These are phyloP conservation scores for Hymenoscyphus fructigenus DNA, from an alignment of 2,329 filamentous ascomycete genomes.

Conservation along the genomic window DNA sequence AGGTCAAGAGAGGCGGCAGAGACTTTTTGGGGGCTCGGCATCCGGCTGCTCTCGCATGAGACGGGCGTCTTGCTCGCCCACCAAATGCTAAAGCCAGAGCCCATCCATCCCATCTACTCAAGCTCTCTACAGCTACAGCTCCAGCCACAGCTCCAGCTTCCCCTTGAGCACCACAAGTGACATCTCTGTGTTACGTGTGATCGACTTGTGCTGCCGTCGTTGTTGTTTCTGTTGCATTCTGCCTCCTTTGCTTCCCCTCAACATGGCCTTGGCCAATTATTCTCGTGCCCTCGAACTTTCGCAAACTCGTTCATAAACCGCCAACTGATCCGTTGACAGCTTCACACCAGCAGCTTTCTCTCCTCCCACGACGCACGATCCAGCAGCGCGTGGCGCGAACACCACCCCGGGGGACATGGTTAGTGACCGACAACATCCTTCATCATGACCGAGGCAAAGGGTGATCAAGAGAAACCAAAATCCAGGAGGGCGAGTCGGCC, in stretches of 20 bases:
- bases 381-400: not conserved
- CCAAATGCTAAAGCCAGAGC: not conserved
- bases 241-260: not conserved
- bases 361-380: not conserved
- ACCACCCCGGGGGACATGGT: not conserved
- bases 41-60: not conserved
- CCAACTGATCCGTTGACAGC: not conserved
- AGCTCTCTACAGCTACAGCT: not conserved
- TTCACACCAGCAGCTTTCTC: not conserved
- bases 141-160: not conserved
- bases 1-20: not conserved
- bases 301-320: not conserved
- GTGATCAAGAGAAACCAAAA: constrained; percentile 13
- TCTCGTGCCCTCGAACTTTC: not conserved
- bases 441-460: constrained; percentile 10
- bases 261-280: not conserved
- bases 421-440: not conserved
- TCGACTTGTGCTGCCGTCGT: not conserved
- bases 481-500: constrained; percentile 33
- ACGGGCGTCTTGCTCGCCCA: not conserved
- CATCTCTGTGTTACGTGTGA: constrained; percentile 8
- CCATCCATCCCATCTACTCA: not conserved
- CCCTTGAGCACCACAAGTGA: not conserved
- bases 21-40: not conserved
- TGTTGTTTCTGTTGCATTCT: not conserved